These are phyloP conservation scores for Arthrinium puccinioides DNA, from an alignment of 2,329 filamentous ascomycete species.

Conservation along the genomic window DNA sequence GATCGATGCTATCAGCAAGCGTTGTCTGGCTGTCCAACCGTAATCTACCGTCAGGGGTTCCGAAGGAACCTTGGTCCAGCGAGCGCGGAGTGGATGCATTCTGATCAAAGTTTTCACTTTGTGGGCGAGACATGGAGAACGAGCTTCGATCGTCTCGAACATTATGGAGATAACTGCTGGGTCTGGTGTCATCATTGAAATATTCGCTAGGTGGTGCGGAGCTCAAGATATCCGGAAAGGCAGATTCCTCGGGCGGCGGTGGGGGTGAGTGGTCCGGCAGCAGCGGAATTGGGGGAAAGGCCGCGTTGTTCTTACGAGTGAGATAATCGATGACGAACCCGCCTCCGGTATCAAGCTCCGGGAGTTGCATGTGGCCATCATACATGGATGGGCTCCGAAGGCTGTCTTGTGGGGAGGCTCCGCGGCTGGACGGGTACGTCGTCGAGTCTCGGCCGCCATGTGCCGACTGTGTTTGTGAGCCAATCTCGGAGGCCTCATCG, in stretches of 20 bases:
- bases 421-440: conserved; percentile 20
- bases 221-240: conserved; percentile 17
- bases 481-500: conserved; percentile 20
- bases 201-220: conserved; percentile 31
- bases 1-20: conserved; percentile 27
- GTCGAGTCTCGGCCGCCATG: conserved; percentile 22
- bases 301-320: conserved; percentile 20
- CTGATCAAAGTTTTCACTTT: conserved; percentile 37
- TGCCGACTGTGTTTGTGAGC: conserved; percentile 17
- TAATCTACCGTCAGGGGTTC: conserved; percentile 30
- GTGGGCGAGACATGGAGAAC: conserved; percentile 36
- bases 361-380: conserved; percentile 30
- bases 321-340: conserved; percentile 43
- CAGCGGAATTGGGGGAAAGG: conserved; percentile 15
- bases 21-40: conserved; percentile 28
- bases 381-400: conserved; percentile 18
- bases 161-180: conserved; percentile 30
- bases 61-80: conserved; percentile 37
- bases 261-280: conserved; percentile 44
- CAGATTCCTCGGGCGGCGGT: conserved; percentile 31
- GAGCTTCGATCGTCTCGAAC: conserved; percentile 33
- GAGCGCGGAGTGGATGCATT: conserved; percentile 37
- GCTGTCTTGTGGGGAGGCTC: conserved; percentile 23
- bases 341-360: conserved; percentile 43
- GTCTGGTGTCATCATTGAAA: conserved; percentile 28